Evolutionary conservation across 306 rosid species (phyloP).

Genomic region (Cicer yamashitae): DNA sequence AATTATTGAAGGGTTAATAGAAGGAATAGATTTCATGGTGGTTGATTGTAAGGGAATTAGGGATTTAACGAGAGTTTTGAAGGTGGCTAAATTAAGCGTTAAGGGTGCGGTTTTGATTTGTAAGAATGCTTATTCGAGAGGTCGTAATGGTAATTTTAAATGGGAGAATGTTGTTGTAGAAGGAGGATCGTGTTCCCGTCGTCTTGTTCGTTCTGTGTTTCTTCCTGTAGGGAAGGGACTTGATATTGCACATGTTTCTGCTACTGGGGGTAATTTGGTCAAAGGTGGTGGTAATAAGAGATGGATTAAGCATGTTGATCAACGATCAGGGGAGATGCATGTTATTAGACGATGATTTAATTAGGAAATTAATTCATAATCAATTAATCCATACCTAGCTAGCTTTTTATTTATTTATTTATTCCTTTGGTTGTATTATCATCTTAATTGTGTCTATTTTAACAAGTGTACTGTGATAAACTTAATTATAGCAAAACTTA

Average conservation of each 20-base stretch:
- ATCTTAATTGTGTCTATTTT: not conserved
- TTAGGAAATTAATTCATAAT: not conserved
- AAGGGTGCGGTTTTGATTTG: slow-evolving; percentile 76
- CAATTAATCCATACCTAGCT: not conserved
- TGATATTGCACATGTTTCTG: slow-evolving; percentile 82
- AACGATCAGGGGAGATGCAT: slow-evolving; percentile 73
- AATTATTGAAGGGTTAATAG: slow-evolving; percentile 51
- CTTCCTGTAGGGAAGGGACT: slow-evolving; percentile 89
- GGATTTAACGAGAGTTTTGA: slow-evolving; percentile 53
- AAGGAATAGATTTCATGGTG: slow-evolving; percentile 81
- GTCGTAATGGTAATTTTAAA: slow-evolving; percentile 48
- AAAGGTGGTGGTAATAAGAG: slow-evolving; percentile 38
- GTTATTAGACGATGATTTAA: slow-evolving; percentile 63
- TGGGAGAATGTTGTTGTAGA: slow-evolving; percentile 66
- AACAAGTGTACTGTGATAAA: not conserved
- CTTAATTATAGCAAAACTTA: not conserved
- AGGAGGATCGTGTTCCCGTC: slow-evolving; percentile 44
- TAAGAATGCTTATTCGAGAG: slow-evolving; percentile 63
- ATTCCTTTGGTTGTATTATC: not conserved
- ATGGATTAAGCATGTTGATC: slow-evolving; percentile 88
- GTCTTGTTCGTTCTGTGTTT: slow-evolving; percentile 76
- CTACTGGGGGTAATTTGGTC: slow-evolving; percentile 47
- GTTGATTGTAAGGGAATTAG: slow-evolving; percentile 59
- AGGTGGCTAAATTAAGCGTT: slow-evolving; percentile 61
- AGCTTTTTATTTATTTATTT: not conserved